Base-by-base conservation (phyloP, 306 rosid genomes). In the Sicyos edulis region DNA sequence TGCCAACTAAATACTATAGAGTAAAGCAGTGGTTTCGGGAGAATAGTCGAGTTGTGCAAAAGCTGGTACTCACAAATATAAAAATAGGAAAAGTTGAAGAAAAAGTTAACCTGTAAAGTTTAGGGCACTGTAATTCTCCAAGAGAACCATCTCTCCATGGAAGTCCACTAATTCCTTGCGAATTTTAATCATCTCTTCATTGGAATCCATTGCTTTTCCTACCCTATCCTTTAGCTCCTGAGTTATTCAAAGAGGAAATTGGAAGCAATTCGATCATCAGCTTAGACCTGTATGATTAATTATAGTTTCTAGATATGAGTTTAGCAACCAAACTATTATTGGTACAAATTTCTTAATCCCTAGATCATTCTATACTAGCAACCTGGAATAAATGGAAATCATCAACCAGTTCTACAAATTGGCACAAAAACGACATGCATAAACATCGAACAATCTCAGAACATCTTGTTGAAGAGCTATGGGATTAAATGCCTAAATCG, bases 101-200 rank as follows among this genome's bases (percentile, higher is more conserved):
- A n/a, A n/a, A 26, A 37, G 21, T 20, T 0, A 69, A 93, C 99
- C 99, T 81, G 99, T 95, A 77, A 91, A 95, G 84, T 95, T 95
- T 26, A 95, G 95, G 77, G 99, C 96, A 44, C 99, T 95, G 42
- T 95, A 95, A 74, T 95, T 95, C 80, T 95, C 99, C 83, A 95
- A 84, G 81, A 95, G 82, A 60, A 93, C 96, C 99, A 93, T 93
- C 83, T 93, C 99, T 53, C 99, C 99, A 4, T 95, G 99, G 78
- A 95, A 89, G 79, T 95, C 99, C 64, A 95, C 99, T 59, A 95
- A 91, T 74, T 95, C 99, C 81, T 89, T 89, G 49, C 87, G 86
- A 64, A 87, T 87, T 83, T 88, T 87, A 67, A 91, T 78, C 81
- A 95, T 77, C 85, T 87, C 86, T 65, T 87, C 97, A 76, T 55